Percentiles rank a stretch among this genome's conserved stretches.
Evolutionary conservation across 2,329 filamentous ascomycete species (phyloP).

Genomic region (Alternaria conjuncta): DNA sequence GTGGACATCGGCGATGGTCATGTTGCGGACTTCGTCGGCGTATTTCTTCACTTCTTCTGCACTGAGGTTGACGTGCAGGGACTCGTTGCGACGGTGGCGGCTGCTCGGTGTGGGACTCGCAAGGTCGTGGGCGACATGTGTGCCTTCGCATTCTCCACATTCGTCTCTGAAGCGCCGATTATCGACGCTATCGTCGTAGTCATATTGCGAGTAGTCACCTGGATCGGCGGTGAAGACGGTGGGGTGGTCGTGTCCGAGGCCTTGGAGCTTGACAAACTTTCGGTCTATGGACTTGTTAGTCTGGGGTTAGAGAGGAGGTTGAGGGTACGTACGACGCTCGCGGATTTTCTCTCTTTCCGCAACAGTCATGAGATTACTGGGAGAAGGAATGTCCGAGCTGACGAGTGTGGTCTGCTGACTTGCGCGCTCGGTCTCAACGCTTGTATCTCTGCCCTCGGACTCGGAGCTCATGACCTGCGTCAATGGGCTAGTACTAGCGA

Average conservation of each 20-base stretch:
- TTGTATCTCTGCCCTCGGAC: background rate
- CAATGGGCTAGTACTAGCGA: background rate
- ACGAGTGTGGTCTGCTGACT: background rate
- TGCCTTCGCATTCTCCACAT: background rate
- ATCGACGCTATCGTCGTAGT: background rate
- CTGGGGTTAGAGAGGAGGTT: no score
- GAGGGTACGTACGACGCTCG: background rate
- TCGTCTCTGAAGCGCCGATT: background rate
- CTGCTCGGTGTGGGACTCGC: background rate
- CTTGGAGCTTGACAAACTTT: background rate
- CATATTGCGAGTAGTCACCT: background rate
- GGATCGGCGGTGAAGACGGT: background rate
- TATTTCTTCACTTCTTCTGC: constrained; percentile 16
- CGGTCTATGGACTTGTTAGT: background rate
- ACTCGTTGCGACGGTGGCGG: background rate
- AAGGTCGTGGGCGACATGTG: background rate
- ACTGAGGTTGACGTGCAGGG: constrained; percentile 17
- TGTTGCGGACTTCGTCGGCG: constrained; percentile 27
- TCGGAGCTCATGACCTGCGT: background rate
- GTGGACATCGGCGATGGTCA: constrained; percentile 32
- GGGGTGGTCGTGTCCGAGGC: background rate
- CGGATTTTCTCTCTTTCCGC: background rate
- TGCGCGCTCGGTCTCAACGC: background rate
- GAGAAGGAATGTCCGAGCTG: background rate
- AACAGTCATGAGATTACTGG: background rate